Evolutionary conservation across 192 early-diverging fungal species (phyloP), one percentile per base, ranked within the genome.

Genomic region (Borealophlyctis nickersoniae): DNA sequence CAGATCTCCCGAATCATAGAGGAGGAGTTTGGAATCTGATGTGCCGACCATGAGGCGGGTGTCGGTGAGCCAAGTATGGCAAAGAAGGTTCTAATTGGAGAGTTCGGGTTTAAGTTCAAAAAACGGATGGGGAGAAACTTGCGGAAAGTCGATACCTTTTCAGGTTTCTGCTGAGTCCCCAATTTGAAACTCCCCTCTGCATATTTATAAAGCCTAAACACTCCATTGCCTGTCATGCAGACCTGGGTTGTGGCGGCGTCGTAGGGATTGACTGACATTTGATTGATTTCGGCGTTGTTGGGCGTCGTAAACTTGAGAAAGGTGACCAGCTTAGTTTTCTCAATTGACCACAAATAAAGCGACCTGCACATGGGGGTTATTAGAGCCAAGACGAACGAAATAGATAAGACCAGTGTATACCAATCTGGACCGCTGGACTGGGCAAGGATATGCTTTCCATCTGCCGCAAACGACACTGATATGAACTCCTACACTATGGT

Each of bases 1-100:
- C 23, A 82, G 63, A 28, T 85, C 83, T n/a, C 76, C 80, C 51
- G 65, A 36, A 52, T 85, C 83, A 59, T 69, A 81, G 36, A 85
- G 54, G 11, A 82, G 70, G 13, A 85, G 55, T 62, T 79, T 78
- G 29, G 69, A 56, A 53, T 85, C 77, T 22, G 76, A 69, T 13
- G 83, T 85, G 0, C 80, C 80, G 35, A 65, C 70, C 32, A 82
- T 52, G 33, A 85, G 60, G 1, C 78, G 71, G 19, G 50, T 66
- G 2, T 82, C 79, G 33, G 53, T 77, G 24, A 78, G 51, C 75
- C 77, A 85, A 35, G 78, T 67, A 61, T 81, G 77, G 50, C 67
- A 77, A 4, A 76, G 53, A 13, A 81, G 48, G 62, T 81, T 81
- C 76, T 82, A 55, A 13, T 23, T 30, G 52, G 30, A 36, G n/a